phyloP scores from a whole-genome alignment of 345 rosid genomes.

The Carallia brachiata region DNA sequence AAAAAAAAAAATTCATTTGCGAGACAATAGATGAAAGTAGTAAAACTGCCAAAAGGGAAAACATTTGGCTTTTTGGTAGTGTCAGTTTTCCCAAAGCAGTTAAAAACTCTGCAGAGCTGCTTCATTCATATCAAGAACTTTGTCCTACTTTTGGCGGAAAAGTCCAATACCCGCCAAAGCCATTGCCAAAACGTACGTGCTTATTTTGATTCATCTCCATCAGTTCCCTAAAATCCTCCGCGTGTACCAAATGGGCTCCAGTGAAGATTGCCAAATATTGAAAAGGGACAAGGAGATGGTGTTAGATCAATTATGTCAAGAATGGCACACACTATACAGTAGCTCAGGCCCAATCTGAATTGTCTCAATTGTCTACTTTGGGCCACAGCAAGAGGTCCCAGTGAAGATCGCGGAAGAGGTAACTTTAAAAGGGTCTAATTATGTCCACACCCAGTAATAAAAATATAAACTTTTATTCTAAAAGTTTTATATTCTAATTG shows the following conservation, averaged over 20 bases:
- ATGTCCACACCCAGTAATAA: neutral
- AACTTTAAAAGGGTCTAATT: neutral
- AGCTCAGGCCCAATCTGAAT: conserved; percentile 2
- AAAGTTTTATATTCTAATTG: too few relatives aligned
- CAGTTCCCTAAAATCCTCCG: too few relatives aligned
- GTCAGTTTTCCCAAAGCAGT: conserved; percentile 32
- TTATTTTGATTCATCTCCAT: too few relatives aligned
- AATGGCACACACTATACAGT: neutral
- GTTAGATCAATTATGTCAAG: too few relatives aligned
- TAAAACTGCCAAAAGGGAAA: conserved; percentile 17
- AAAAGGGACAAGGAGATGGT: too few relatives aligned
- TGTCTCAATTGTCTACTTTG: neutral
- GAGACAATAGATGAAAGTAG: conserved; percentile 1
- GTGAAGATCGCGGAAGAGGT: neutral
- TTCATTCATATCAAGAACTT: conserved; percentile 12
- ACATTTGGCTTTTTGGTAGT: neutral
- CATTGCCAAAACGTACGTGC: too few relatives aligned
- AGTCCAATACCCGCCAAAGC: neutral
- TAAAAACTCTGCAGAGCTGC: conserved; percentile 25
- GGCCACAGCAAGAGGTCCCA: conserved; percentile 11
- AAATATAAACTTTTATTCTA: too few relatives aligned
- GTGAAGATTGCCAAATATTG: too few relatives aligned
- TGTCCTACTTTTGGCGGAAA: conserved; percentile 3
- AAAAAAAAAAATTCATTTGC: too few relatives aligned
- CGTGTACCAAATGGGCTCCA: too few relatives aligned